Evolutionary conservation across 2,329 filamentous ascomycete species (phyloP), one percentile per base, ranked within the genome.

Genomic region (Curvularia sp.): DNA sequence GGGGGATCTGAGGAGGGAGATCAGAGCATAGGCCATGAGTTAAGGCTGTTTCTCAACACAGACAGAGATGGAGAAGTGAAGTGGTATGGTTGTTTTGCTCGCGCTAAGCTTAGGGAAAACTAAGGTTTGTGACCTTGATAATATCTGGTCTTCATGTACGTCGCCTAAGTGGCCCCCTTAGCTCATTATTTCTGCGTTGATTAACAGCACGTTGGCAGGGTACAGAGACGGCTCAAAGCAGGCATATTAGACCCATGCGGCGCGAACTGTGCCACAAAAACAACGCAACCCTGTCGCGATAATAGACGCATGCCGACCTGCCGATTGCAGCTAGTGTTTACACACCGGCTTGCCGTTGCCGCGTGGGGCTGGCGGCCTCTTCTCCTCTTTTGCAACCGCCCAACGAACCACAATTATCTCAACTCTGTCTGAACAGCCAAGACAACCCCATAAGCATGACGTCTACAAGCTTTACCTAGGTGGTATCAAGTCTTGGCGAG

Each of bases 381-480:
- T 49, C 57, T 52, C 57, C 49, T 47, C 60, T 54, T 51, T 53
- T 32, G 30, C 38, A 49, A 39, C 55, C 52, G 41, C 52, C 28
- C 21, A 36, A 50, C 15, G 39, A 32, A 36, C 28, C 34, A 25
- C 21, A 39, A 30, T 38, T 30, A 32, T 36, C 27, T n/a, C 2
- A 28, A 28, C 23, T 32, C 13, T 23, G 7, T 46, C 28, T 32
- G 38, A 55, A 15, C 21, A 10, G 21, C 19, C 36, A 42, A 13
- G 25, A 36, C 36, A n/a, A 30, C 3, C 28, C 48, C 27, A 21
- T 36, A 38, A 61, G 25, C 41, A 69, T 70, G 64, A 70, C 61
- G 68, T 68, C 41, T 25, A 57, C 45, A 68, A 68, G 66, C 63
- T 64, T 67, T 53, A 6, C 38, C 18, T 30, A 19, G 36, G n/a